phyloP scores from a whole-genome alignment of 2,329 filamentous ascomycete genomes.

The Macrophomina pseudophaseolina region DNA sequence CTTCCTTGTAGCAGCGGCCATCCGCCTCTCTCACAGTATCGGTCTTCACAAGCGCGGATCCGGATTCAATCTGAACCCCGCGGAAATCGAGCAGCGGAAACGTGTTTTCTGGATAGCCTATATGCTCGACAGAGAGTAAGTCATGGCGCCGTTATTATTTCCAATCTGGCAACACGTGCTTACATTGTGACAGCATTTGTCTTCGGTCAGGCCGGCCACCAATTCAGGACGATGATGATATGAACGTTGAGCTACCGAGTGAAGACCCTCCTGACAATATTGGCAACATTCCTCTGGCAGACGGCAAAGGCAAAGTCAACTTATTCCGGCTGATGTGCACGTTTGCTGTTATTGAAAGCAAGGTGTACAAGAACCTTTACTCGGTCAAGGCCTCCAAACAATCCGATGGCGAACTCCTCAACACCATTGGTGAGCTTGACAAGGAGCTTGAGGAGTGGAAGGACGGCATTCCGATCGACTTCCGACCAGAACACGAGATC shows the following conservation, averaged over 20 bases:
- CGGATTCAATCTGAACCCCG: slow-evolving; percentile 89
- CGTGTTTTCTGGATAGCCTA: slow-evolving; percentile 80
- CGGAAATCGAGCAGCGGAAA: slow-evolving; percentile 90
- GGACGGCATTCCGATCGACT: slow-evolving; percentile 91
- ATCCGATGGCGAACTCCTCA: slow-evolving; percentile 88
- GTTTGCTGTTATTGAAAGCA: slow-evolving; percentile 88
- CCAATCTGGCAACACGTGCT: slow-evolving; percentile 26
- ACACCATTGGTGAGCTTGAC: slow-evolving; percentile 94
- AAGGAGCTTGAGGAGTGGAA: slow-evolving; percentile 88
- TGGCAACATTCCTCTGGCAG: slow-evolving; percentile 87
- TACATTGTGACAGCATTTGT: slow-evolving; percentile 58
- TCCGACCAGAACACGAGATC: slow-evolving; percentile 96
- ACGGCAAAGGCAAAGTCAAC: slow-evolving; percentile 92
- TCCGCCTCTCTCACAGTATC: slow-evolving; percentile 89
- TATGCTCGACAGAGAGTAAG: slow-evolving; percentile 72
- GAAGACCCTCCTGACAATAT: slow-evolving; percentile 90
- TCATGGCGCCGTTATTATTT: slow-evolving; percentile 23
- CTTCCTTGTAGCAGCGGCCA: slow-evolving; percentile 86
- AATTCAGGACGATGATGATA: slow-evolving; percentile 77
- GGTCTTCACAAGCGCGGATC: slow-evolving; percentile 92
- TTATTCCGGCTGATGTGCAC: slow-evolving; percentile 92
- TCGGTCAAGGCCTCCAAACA: slow-evolving; percentile 91
- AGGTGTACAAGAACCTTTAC: slow-evolving; percentile 91
- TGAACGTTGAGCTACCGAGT: slow-evolving; percentile 95
- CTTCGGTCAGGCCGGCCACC: slow-evolving; percentile 74